Conservation (phyloP, 2,329 filamentous ascomycete species). For the Fusarium drepaniforme region DNA sequence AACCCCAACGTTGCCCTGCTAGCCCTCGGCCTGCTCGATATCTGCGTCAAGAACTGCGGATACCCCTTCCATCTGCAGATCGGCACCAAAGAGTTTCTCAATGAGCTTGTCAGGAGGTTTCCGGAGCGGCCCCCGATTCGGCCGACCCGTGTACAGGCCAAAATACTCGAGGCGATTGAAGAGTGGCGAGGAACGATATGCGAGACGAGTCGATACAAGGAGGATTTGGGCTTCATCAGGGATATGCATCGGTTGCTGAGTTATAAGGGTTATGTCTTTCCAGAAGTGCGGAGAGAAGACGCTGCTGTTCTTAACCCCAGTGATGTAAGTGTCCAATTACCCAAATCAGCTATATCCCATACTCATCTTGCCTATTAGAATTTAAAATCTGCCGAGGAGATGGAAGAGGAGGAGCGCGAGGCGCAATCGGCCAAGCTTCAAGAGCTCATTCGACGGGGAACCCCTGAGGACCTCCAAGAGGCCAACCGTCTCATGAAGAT, state of each 20-base stretch:
- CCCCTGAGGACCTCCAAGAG: conserved; percentile 94
- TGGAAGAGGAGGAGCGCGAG: conserved; percentile 96
- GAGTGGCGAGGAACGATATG: conserved; percentile 99
- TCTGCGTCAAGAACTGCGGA: conserved; percentile 99
- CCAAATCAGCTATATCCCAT: conserved; percentile 54
- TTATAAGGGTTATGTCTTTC: conserved; percentile 98
- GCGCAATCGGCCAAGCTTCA: conserved; percentile 98
- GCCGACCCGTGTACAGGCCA: conserved; percentile 86
- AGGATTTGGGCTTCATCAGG: conserved; percentile 94
- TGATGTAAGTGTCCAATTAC: conserved; percentile 75
- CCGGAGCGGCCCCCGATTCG: conserved; percentile 92
- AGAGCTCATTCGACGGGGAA: conserved; percentile 92
- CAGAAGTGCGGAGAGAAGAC: conserved; percentile 91
- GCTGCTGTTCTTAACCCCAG: conserved; percentile 96
- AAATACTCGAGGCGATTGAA: conserved; percentile 95
- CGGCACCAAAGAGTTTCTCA: conserved; percentile 98
- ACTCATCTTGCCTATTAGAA: conserved; percentile 67
- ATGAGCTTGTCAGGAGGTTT: conserved; percentile 96
- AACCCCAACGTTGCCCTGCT: conserved; percentile 95
- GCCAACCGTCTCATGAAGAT: conserved; percentile 99
- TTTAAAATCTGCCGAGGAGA: conserved; percentile 95
- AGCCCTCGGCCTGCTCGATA: conserved; percentile 92
- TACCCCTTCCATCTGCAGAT: conserved; percentile 99
- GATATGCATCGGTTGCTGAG: conserved; percentile 97
- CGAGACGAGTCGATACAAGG: conserved; percentile 97